Percentiles rank a stretch among this genome's conserved stretches.
These are phyloP conservation scores for Zymoseptoria pseudotritici DNA, from an alignment of 2,329 filamentous ascomycete genomes.

Conservation along the genomic window DNA sequence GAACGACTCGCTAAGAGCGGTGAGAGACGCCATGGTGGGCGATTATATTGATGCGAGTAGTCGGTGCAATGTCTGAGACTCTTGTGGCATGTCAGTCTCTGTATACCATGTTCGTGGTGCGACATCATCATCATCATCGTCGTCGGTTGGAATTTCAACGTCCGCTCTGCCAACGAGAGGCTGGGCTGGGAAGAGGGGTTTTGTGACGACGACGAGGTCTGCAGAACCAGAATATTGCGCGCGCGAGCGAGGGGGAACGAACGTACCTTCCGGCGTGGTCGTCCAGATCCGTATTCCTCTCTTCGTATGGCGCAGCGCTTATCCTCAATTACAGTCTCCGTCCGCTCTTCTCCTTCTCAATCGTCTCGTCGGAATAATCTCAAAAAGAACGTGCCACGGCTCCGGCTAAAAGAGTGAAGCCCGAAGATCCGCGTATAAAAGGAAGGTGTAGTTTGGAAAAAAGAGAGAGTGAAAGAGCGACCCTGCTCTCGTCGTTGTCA, in stretches of 20 bases:
- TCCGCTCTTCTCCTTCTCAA: not conserved
- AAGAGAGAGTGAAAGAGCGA: not conserved
- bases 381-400: not conserved
- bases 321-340: not conserved
- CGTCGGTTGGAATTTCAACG: conserved; percentile 30
- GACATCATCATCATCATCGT: not conserved
- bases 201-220: not conserved
- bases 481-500: no score
- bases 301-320: not conserved
- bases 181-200: not conserved
- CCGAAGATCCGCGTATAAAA: not conserved
- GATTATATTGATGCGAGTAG: not conserved
- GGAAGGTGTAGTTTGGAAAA: not conserved
- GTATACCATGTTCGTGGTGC: not conserved
- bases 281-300: not conserved
- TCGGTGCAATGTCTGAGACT: not conserved
- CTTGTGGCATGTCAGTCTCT: not conserved
- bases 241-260: conserved; percentile 46
- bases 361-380: not conserved
- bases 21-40: not conserved
- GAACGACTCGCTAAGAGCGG: no score
- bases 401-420: not conserved
- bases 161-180: conserved; percentile 58
- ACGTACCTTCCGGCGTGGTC: not conserved
- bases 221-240: not conserved